Evolutionary conservation across 345 rosid genomes (phyloP), one percentile per base, ranked within the genome.

Genomic region (Dimocarpus longan): DNA sequence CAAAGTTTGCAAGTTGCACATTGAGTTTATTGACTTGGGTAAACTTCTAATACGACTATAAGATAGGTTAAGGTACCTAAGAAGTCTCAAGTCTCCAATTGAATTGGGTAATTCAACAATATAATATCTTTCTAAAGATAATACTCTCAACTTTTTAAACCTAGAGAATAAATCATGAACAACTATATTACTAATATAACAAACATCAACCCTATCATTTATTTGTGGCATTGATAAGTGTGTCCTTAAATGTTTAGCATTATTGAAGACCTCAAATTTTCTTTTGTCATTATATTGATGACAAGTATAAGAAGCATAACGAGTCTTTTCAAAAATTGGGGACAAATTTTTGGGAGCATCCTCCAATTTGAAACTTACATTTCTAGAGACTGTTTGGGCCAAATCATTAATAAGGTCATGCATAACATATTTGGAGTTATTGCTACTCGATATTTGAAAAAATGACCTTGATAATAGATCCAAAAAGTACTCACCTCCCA

Each of bases 321-420:
- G 44, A 42, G 8, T 42, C 7, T 42, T 42, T 42, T 42, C 44
- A 42, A 42, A n/a, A n/a, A n/a, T n/a, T n/a, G n/a, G n/a, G n/a
- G n/a, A 42, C 6, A 42, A 32, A 32, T 8, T 42, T n/a, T n/a
- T n/a, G n/a, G n/a, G n/a, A n/a, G n/a, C 59, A 11, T 16, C 12
- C 59, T 16, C 59, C 19, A 54, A 13, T 2, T 5, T 11, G 4
- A 13, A 11, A 0, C 59, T 11, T 11, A 16, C 0, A 0, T 42
- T 42, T 42, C 8, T 8, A 13, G 59, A 11, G 13, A 54, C 78
- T 7, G 13, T 42, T 32, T 44, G 63, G 26, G 78, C 82, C 21
- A 80, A 52, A 74, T 80, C 82, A 68, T 19, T 74, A 2, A 80
- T 4, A 3, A 80, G 78, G 75, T 37, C 74, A 68, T 74, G 78